Percentiles rank a stretch among this genome's conserved stretches.
Evolutionary conservation across 768 basidiomycete genomes (phyloP).

Genomic region (Trametes villosa): DNA sequence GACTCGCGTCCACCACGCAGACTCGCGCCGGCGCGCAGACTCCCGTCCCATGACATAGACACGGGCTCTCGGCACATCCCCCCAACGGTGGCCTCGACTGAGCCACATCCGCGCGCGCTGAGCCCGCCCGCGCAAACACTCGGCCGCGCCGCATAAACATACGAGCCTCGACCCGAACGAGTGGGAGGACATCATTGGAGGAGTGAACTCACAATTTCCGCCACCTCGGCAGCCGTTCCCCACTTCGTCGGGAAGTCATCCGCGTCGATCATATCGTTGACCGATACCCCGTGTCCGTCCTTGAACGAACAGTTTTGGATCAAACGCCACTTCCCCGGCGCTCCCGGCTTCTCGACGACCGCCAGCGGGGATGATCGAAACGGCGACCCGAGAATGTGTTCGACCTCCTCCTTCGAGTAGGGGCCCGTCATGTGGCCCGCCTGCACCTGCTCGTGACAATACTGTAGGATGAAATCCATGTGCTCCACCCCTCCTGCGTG

Average conservation of each 20-base stretch:
- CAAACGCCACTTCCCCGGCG: background rate
- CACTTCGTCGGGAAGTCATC: conserved; percentile 11
- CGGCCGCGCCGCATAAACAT: no score
- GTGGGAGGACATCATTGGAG: background rate
- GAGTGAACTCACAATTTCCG: background rate
- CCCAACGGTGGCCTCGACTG: no score
- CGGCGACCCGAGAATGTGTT: background rate
- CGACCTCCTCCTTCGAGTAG: background rate
- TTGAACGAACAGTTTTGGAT: conserved; percentile 12
- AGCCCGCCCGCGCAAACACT: no score
- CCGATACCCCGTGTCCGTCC: background rate
- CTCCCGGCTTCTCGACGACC: conserved; percentile 4
- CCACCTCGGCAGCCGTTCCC: conserved; percentile 6
- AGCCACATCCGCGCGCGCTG: no score
- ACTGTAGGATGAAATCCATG: conserved; percentile 1
- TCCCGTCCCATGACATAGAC: no score
- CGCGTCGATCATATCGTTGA: conserved; percentile 9
- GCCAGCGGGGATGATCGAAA: conserved; percentile 10
- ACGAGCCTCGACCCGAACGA: no score
- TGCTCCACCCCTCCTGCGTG: conserved; percentile 1
- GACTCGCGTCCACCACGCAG: no score
- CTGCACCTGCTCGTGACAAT: background rate
- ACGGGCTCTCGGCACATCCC: no score
- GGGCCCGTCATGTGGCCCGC: conserved; percentile 15
- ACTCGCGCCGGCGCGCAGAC: no score